Percentiles rank a stretch among this genome's conserved stretches.
Evolutionary conservation across 768 basidiomycete species (phyloP).

Genomic region (Suillus paluster): DNA sequence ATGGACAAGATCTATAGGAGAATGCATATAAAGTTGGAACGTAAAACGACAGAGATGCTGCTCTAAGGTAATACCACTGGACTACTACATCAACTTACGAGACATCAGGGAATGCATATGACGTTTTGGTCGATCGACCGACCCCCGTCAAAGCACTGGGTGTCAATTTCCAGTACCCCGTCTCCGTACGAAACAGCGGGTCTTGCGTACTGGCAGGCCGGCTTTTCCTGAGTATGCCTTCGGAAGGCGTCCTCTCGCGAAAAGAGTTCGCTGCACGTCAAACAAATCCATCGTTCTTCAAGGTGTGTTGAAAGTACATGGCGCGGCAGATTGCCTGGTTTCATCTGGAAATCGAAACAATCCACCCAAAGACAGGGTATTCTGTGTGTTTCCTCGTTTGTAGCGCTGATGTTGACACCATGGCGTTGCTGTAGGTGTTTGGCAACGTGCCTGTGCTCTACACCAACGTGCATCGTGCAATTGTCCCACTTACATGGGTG

Average conservation of each 20-base stretch:
- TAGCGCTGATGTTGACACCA: background rate
- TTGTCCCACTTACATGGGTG: background rate
- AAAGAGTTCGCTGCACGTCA: background rate
- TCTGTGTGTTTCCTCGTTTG: background rate
- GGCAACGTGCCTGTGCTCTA: background rate
- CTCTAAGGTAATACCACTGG: no score
- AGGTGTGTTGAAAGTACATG: background rate
- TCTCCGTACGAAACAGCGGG: background rate
- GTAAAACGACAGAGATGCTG: background rate
- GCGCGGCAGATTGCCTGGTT: background rate
- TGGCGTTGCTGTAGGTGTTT: background rate
- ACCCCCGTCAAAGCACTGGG: background rate
- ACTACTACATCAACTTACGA: background rate
- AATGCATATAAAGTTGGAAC: background rate
- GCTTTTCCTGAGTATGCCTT: background rate
- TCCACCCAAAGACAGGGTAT: background rate
- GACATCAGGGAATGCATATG: background rate
- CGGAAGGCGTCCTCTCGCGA: conserved; percentile 1
- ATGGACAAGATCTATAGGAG: background rate
- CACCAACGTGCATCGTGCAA: background rate
- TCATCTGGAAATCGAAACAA: background rate
- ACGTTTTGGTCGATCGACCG: background rate
- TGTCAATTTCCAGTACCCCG: background rate
- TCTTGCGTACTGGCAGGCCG: background rate
- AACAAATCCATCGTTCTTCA: background rate